A percentile compares a stretch with the other conserved stretches of the same genome.
Conservation (phyloP, 2,329 filamentous ascomycete species). For the Acephala macrosclerotiorum region DNA sequence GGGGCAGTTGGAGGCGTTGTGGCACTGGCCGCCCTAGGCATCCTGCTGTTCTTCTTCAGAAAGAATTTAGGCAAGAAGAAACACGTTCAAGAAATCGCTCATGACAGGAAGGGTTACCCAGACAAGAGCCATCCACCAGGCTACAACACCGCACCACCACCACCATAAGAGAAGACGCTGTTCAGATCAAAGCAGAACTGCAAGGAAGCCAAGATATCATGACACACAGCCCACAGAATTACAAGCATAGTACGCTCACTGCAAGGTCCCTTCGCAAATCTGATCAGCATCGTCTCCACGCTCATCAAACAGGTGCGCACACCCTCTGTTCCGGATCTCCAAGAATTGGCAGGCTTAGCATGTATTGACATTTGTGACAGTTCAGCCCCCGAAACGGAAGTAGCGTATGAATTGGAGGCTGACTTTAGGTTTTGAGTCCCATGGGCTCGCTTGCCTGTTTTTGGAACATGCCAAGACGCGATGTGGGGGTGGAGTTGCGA, state of each 20-base stretch:
- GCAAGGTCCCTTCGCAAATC: neutral
- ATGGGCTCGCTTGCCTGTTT: neutral
- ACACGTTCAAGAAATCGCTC: too few species aligned
- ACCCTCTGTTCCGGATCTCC: neutral
- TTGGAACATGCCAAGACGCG: neutral
- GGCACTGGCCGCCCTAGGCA: too few species aligned
- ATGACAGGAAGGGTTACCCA: too few species aligned
- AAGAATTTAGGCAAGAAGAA: too few species aligned
- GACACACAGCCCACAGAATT: neutral
- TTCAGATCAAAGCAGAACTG: neutral
- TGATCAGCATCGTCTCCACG: neutral
- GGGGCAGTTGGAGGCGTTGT: too few species aligned
- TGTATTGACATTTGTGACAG: neutral
- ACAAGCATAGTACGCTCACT: neutral
- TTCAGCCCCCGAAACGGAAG: too few species aligned
- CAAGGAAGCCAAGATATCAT: constrained; percentile 5
- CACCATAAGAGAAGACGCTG: too few species aligned
- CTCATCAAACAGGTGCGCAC: neutral
- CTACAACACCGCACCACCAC: too few species aligned
- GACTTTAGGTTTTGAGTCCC: neutral
- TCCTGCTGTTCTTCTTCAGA: too few species aligned
- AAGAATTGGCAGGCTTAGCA: neutral
- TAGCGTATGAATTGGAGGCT: neutral
- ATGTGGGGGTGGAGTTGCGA: neutral
- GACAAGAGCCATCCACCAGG: too few species aligned